Base-by-base conservation (phyloP, 306 rosid species). In the Fagus crenata region DNA sequence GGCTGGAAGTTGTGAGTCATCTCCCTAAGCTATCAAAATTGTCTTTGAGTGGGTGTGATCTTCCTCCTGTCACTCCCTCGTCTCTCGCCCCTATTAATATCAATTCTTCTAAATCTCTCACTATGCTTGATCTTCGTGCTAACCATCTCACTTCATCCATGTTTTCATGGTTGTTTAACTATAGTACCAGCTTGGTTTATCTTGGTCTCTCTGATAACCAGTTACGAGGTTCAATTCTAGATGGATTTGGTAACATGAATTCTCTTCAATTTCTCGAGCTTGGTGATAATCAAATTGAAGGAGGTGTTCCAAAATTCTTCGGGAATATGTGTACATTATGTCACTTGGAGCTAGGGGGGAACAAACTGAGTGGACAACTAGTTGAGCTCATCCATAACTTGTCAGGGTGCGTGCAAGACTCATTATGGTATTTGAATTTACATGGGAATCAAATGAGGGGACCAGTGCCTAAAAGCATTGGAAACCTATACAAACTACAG, bases 121-220 rank as follows among this genome's bases (percentile, higher is more conserved):
- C 35, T 2, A 0, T 0, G 17, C 32, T 67, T 67, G 58, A 9
- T 7, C 12, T 65, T 28, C 0, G 17, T 4, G 0, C 0, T 32
- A 53, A 67, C 39, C n/a, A 41, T 1, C 53, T 73, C 1, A 28
- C 6, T 3, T 36, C 67, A 14, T 22, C 40, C 0, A 37, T 54
- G 53, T n/a, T 77, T 22, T 35, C 12, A 7, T 73, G 83, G 78
- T 5, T 79, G 13, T 11, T 73, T 7, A 79, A 40, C n/a, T 73
- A 37, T 31, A 41, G 9, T 1, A 22, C 9, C 42, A 53, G 35
- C 43, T 75, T 67, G 40, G 36, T 56, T 7, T 2, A 12, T 8
- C 77, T 78, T 7, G 0, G 0, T 5, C 8, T 78, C 51, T 0
- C 18, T 0, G 0, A 1, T 1, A 49, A 18, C 9, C 1, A 64